Evolutionary conservation across 1,284 basidiomycete genomes (phyloP).

Genomic region (Ustilago trichophora): DNA sequence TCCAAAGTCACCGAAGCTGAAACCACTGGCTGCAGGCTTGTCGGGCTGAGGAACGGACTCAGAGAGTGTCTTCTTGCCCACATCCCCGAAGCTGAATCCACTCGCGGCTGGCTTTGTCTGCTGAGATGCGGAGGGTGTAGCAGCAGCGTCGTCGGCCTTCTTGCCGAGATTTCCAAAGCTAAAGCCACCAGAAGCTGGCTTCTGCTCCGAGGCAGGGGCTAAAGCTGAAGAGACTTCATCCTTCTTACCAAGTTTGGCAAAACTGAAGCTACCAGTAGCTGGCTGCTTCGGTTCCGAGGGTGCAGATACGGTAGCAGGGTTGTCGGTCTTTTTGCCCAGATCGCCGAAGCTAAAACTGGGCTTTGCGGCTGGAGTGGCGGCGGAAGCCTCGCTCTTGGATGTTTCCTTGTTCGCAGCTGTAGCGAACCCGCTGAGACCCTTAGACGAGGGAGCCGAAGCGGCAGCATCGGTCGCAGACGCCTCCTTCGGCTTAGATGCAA

Average conservation of each 20-base stretch:
- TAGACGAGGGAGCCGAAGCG: conserved; percentile 5
- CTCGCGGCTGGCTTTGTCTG: background rate
- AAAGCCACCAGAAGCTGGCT: conserved; percentile 5
- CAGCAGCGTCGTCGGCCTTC: background rate
- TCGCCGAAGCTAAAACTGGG: conserved; percentile 25
- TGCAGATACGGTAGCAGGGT: no score
- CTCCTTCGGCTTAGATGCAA: conserved; percentile 12
- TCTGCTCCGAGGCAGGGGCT: background rate
- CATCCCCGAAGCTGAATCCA: conserved; percentile 17
- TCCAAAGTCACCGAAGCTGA: conserved; percentile 10
- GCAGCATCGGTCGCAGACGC: background rate
- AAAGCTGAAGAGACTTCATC: background rate
- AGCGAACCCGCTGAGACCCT: conserved; percentile 30
- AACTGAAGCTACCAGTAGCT: background rate
- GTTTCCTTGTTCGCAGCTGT: conserved; percentile 5
- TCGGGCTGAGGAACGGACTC: no score
- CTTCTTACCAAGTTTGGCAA: conserved; percentile 8
- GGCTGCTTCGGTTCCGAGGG: background rate
- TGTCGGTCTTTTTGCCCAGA: conserved; percentile 8
- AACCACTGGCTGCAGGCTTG: conserved; percentile 6
- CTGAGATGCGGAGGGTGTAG: background rate
- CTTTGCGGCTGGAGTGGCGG: conserved; percentile 2
- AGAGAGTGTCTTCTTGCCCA: conserved; percentile 20
- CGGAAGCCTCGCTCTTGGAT: background rate
- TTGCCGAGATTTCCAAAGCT: conserved; percentile 16